These are phyloP conservation scores for Niebla homalea DNA, from an alignment of 495 filamentous ascomycete genomes.

Conservation along the genomic window DNA sequence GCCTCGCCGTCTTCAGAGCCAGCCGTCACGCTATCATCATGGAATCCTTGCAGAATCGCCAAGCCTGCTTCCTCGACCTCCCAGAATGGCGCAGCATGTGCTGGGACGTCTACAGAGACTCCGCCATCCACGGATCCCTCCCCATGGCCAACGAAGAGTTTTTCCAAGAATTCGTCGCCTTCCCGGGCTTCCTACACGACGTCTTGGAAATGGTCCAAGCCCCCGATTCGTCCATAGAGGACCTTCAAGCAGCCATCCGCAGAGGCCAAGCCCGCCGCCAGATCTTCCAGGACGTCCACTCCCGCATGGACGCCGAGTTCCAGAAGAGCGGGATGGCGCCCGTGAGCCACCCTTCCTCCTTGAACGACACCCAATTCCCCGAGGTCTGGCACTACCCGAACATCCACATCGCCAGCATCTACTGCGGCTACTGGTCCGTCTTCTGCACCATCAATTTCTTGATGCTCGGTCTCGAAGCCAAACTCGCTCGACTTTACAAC, in stretches of 20 bases:
- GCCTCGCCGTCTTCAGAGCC: slow-evolving; percentile 22
- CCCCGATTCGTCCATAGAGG: background rate
- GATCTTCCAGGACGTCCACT: background rate
- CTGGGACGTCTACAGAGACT: slow-evolving; percentile 16
- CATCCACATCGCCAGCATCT: background rate
- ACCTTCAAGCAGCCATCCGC: background rate
- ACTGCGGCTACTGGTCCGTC: slow-evolving; percentile 1
- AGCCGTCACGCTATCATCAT: slow-evolving; percentile 25
- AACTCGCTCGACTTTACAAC: background rate
- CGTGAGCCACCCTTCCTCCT: too few species aligned
- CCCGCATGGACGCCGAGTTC: background rate
- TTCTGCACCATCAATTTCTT: slow-evolving; percentile 3
- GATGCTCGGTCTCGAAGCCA: slow-evolving; percentile 8
- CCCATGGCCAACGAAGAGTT: slow-evolving; percentile 1
- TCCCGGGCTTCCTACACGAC: background rate
- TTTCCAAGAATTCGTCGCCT: slow-evolving; percentile 3
- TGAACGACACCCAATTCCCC: slow-evolving; percentile 1
- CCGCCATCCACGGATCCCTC: background rate
- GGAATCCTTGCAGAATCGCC: slow-evolving; percentile 18
- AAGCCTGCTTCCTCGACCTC: slow-evolving; percentile 23
- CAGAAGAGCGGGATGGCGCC: too few species aligned
- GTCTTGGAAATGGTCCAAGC: background rate
- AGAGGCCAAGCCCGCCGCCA: slow-evolving; percentile 2
- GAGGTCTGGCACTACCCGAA: background rate
- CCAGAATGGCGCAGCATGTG: slow-evolving; percentile 26